These are phyloP conservation scores for Solanum hybrid DNA, from an alignment of 305 asterid genomes.

Conservation along the genomic window DNA sequence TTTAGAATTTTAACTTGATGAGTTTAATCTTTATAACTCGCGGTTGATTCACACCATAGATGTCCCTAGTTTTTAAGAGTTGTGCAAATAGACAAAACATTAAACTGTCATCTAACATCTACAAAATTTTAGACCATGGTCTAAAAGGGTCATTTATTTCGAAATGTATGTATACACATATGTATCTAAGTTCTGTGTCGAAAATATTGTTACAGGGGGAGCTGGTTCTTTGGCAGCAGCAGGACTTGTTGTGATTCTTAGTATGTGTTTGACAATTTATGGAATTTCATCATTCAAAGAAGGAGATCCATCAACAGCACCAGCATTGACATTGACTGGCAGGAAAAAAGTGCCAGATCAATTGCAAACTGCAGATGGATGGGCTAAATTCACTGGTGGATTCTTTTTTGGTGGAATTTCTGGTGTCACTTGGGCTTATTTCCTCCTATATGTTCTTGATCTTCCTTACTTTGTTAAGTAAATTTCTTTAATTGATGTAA, in stretches of 20 bases:
- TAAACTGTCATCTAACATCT: background rate
- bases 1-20: background rate
- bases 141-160: background rate
- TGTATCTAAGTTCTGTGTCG: background rate
- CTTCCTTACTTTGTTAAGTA: conserved; percentile 82
- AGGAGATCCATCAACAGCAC: conserved; percentile 79
- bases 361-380: conserved; percentile 88
- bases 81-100: background rate
- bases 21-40: background rate
- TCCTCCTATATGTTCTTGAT: conserved; percentile 74
- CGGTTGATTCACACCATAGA: background rate
- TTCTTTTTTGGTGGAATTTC: conserved; percentile 94
- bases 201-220: conserved; percentile 18
- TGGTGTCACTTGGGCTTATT: conserved; percentile 87
- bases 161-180: background rate
- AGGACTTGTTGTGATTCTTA: conserved; percentile 76
- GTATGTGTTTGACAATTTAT: conserved; percentile 70
- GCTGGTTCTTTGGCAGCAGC: conserved; percentile 94
- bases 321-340: conserved; percentile 75
- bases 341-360: conserved; percentile 82
- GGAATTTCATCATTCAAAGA: conserved; percentile 86
- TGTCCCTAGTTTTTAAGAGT: background rate
- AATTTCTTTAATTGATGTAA: background rate
- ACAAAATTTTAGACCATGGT: background rate
- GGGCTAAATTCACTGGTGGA: conserved; percentile 82